Conservation (phyloP, 345 rosid genomes). For the Microthlaspi erraticum region DNA sequence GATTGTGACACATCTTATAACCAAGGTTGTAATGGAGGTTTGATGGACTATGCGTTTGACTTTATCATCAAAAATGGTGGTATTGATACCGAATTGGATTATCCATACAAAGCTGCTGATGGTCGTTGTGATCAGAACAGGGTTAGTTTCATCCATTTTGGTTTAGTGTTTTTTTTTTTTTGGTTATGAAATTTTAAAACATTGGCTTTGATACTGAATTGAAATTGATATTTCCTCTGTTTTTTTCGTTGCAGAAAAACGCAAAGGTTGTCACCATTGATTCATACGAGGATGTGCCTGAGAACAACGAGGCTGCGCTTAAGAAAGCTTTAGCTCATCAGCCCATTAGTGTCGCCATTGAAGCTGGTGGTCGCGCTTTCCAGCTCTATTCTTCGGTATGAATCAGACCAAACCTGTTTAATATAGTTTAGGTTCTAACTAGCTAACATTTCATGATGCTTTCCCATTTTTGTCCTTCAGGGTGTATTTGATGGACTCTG, state of each 20-base stretch:
- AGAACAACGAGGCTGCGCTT: slow-evolving; percentile 63
- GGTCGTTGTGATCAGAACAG: slow-evolving; percentile 66
- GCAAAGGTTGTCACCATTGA: slow-evolving; percentile 81
- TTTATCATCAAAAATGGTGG: slow-evolving; percentile 93
- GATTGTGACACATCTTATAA: slow-evolving; percentile 81
- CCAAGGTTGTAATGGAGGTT: slow-evolving; percentile 91
- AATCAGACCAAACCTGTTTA: not conserved
- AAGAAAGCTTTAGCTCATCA: slow-evolving; percentile 82
- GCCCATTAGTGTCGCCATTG: slow-evolving; percentile 84
- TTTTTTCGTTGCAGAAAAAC: slow-evolving; percentile 63
- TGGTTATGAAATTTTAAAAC: not conserved
- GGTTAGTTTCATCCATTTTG: slow-evolving; percentile 48
- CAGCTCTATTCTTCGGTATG: slow-evolving; percentile 67
- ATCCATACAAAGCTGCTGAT: slow-evolving; percentile 73
- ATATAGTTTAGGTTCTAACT: not conserved
- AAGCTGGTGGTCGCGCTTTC: slow-evolving; percentile 82
- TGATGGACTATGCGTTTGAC: slow-evolving; percentile 90
- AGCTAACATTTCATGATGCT: slow-evolving; percentile 12
- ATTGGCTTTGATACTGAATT: not conserved
- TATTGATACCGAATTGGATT: slow-evolving; percentile 79
- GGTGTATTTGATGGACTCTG: slow-evolving; percentile 80
- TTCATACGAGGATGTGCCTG: slow-evolving; percentile 76
- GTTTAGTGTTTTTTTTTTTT: not conserved
- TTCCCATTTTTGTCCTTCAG: slow-evolving; percentile 39
- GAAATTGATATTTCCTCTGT: not conserved